Evolutionary conservation across 495 filamentous ascomycete genomes (phyloP).

Genomic region (Bryoglossum gracile): DNA sequence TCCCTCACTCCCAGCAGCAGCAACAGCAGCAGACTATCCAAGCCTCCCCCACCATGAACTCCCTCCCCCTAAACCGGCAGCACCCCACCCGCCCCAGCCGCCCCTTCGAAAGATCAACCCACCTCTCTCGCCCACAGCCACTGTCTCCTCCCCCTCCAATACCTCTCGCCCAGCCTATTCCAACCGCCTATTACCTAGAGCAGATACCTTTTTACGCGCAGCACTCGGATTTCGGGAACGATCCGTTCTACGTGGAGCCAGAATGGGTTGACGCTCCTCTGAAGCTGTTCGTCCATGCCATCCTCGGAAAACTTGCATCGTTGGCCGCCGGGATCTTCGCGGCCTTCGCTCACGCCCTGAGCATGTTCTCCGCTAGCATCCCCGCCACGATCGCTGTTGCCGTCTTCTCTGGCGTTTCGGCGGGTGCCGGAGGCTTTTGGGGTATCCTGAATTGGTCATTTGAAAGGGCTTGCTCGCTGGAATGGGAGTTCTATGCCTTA

Average conservation of each 20-base stretch:
- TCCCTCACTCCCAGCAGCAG: too few relatives aligned
- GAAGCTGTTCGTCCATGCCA: background rate
- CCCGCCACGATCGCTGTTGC: too few relatives aligned
- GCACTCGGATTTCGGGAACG: constrained; percentile 1
- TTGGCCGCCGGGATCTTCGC: background rate
- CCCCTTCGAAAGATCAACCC: background rate
- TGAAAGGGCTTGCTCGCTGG: too few relatives aligned
- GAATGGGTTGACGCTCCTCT: background rate
- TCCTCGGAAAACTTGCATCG: background rate
- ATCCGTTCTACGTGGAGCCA: background rate
- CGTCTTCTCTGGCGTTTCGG: too few relatives aligned
- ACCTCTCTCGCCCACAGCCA: background rate
- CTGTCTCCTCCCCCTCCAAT: background rate
- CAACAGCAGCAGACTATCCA: too few relatives aligned
- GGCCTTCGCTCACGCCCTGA: too few relatives aligned
- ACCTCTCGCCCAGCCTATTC: background rate
- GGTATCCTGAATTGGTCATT: too few relatives aligned
- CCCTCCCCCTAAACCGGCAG: constrained; percentile 2
- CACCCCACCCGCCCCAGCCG: constrained; percentile 1
- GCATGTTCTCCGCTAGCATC: too few relatives aligned
- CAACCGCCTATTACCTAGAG: constrained; percentile 11
- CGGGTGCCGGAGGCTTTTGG: too few relatives aligned
- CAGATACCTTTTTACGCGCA: background rate
- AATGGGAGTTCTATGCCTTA: background rate
- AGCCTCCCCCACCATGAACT: background rate